Conservation (phyloP, 2,329 filamentous ascomycete species). For the Cryphonectria japonica region DNA sequence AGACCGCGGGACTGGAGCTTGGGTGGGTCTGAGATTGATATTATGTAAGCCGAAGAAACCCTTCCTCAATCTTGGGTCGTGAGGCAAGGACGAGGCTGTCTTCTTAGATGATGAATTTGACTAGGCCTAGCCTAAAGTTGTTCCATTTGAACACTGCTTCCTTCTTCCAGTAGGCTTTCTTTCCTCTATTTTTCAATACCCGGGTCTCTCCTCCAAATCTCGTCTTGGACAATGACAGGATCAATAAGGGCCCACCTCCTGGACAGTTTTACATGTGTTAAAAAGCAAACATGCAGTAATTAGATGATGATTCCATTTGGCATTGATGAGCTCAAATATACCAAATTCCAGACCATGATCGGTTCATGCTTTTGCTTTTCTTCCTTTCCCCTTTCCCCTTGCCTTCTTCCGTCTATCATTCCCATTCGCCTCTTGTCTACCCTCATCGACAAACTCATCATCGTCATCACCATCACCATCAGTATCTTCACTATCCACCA, state of each 20-base stretch:
- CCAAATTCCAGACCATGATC: too few species aligned
- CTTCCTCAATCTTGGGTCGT: not conserved
- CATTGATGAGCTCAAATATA: not conserved
- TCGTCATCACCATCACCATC: conserved; percentile 22
- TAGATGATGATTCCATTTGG: not conserved
- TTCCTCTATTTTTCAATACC: not conserved
- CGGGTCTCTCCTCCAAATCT: not conserved
- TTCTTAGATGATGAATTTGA: too few species aligned
- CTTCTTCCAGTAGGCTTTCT: not conserved
- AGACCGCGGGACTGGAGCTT: conserved; percentile 22
- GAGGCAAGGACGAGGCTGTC: not conserved
- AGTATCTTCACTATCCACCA: conserved; percentile 31
- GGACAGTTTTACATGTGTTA: too few species aligned
- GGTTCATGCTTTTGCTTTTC: not conserved
- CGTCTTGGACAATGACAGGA: not conserved
- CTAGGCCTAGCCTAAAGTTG: too few species aligned
- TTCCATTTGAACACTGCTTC: too few species aligned
- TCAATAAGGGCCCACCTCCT: not conserved
- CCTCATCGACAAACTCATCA: conserved; percentile 20
- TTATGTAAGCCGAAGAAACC: conserved; percentile 16
- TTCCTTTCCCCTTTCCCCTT: conserved; percentile 20
- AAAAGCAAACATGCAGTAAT: too few species aligned
- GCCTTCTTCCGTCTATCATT: conserved; percentile 18
- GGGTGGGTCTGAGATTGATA: not conserved
- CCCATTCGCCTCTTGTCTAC: conserved; percentile 14